phyloP scores from a whole-genome alignment of 2,329 filamentous ascomycete genomes.

The Nigrospora sphaerica region DNA sequence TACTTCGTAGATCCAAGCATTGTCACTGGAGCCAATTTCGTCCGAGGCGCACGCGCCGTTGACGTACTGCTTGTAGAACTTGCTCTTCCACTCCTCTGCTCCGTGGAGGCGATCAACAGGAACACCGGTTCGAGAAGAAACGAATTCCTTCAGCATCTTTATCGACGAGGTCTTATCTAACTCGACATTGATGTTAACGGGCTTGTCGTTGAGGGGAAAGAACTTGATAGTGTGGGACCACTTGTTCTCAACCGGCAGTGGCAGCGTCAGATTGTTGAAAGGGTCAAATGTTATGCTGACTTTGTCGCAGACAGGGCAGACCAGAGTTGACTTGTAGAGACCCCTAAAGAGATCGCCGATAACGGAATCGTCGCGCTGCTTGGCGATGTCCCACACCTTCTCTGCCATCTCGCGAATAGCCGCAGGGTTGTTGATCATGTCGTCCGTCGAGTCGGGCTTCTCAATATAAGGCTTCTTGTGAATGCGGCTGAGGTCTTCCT shows the following conservation, averaged over 20 bases:
- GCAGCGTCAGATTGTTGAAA: conserved; percentile 89
- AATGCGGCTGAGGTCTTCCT: conserved; percentile 91
- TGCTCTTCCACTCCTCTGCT: conserved; percentile 74
- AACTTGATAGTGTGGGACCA: conserved; percentile 72
- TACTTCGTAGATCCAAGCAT: conserved; percentile 68
- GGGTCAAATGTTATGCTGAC: conserved; percentile 98
- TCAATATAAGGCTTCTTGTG: conserved; percentile 95
- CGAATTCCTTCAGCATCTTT: conserved; percentile 59
- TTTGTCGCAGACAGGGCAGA: conserved; percentile 86
- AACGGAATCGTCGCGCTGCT: conserved; percentile 86
- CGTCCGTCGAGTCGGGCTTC: conserved; percentile 95
- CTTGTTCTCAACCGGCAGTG: conserved; percentile 77
- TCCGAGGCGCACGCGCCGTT: conserved; percentile 64
- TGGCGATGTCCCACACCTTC: conserved; percentile 86
- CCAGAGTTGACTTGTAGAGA: conserved; percentile 95
- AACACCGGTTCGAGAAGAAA: conserved; percentile 62
- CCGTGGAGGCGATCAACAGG: conserved; percentile 63
- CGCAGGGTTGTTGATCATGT: conserved; percentile 77
- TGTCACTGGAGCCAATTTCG: conserved; percentile 58
- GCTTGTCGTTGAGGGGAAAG: conserved; percentile 65
- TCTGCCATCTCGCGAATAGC: conserved; percentile 81
- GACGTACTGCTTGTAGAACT: conserved; percentile 81
- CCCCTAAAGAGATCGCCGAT: conserved; percentile 94
- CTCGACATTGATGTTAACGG: conserved; percentile 70
- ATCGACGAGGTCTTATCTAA: conserved; percentile 70